A percentile compares a stretch with the other conserved stretches of the same genome.
Conservation (phyloP, 257 asterid genomes). For the Pogostemon cablin region DNA sequence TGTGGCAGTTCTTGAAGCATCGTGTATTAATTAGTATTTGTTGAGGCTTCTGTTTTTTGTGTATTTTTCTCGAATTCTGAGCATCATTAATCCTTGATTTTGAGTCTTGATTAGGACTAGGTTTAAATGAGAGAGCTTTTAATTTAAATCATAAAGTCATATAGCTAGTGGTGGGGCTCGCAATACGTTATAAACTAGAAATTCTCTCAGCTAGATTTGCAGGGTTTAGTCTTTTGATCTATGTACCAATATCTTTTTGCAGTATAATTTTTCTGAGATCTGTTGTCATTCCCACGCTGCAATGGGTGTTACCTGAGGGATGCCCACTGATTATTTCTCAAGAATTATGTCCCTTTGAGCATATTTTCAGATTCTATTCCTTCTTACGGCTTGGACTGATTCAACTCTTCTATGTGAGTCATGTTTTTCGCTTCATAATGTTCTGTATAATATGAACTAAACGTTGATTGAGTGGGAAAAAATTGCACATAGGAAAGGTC, state of each 20-base stretch:
- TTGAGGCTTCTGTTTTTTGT: neutral
- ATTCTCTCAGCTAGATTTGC: neutral
- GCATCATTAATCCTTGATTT: neutral
- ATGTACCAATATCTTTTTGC: slow-evolving; percentile 38
- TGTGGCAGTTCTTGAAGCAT: neutral
- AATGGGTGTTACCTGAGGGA: slow-evolving; percentile 80
- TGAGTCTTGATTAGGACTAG: neutral
- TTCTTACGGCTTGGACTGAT: slow-evolving; percentile 69
- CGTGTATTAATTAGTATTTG: neutral
- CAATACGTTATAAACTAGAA: neutral
- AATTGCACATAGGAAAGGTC: neutral
- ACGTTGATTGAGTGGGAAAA: slow-evolving; percentile 23
- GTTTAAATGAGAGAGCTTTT: neutral
- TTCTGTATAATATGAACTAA: slow-evolving; percentile 20
- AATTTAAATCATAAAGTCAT: neutral
- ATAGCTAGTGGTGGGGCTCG: neutral
- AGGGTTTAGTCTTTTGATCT: slow-evolving; percentile 17
- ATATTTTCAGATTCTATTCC: slow-evolving; percentile 70
- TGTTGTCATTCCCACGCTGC: slow-evolving; percentile 68
- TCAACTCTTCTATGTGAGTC: slow-evolving; percentile 87
- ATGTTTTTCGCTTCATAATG: slow-evolving; percentile 24
- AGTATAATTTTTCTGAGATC: slow-evolving; percentile 81
- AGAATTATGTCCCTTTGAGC: slow-evolving; percentile 53
- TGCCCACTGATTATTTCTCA: slow-evolving; percentile 44
- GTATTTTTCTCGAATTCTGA: neutral